Evolutionary conservation across 75 land plant species (phyloP).

Genomic region (Selaginella moellendorffii): DNA sequence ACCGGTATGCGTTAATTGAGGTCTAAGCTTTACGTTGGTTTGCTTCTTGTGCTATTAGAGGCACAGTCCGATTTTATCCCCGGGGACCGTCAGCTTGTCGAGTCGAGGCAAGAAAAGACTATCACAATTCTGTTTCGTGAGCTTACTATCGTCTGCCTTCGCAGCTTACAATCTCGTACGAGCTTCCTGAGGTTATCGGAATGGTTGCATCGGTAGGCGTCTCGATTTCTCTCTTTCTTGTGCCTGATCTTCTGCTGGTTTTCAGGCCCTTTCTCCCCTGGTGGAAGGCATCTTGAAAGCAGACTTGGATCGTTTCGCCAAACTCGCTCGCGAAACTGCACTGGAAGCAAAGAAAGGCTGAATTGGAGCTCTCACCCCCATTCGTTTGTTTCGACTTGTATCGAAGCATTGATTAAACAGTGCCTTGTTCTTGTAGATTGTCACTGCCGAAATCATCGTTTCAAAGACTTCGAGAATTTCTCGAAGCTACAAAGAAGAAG

Average conservation of each 20-base stretch:
- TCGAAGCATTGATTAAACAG: not conserved
- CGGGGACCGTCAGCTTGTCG: constrained; percentile 52
- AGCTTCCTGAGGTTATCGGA: constrained; percentile 49
- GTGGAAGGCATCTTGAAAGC: constrained; percentile 18
- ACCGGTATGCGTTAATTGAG: constrained; percentile 36
- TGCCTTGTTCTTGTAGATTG: not conserved
- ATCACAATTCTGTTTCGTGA: too few species aligned
- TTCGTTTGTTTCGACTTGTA: not conserved
- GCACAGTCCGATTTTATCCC: constrained; percentile 79
- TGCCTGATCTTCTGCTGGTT: not conserved
- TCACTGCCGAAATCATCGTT: not conserved
- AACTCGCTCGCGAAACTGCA: constrained; percentile 11
- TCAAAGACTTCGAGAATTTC: not conserved
- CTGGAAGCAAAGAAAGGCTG: not conserved
- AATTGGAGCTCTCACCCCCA: not conserved
- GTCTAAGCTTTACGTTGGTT: too few species aligned
- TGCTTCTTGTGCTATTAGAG: constrained; percentile 40
- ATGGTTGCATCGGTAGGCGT: constrained; percentile 59
- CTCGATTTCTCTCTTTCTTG: not conserved
- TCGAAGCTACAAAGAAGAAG: not conserved
- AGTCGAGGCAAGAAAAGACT: constrained; percentile 39
- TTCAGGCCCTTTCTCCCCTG: constrained; percentile 24
- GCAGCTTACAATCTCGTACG: constrained; percentile 86
- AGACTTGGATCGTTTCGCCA: constrained; percentile 24
- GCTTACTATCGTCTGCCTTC: too few species aligned